Evolutionary conservation across 2,329 filamentous ascomycete genomes (phyloP).

Genomic region (Cladorrhinum sp.): DNA sequence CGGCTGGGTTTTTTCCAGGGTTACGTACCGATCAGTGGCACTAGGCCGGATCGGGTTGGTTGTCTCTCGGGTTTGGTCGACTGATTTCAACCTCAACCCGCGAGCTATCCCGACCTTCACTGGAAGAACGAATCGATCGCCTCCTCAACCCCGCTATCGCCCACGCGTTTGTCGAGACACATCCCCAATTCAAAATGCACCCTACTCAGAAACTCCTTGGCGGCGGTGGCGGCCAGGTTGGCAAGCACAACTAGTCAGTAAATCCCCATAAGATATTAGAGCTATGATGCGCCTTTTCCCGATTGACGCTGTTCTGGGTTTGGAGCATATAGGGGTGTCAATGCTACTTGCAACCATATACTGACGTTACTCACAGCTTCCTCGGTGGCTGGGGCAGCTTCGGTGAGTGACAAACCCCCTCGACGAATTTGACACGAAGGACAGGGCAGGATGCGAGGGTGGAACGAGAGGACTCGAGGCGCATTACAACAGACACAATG

Average conservation of each 20-base stretch:
- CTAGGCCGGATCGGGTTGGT: slow-evolving; percentile 25
- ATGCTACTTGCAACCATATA: slow-evolving; percentile 15
- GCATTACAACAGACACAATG: not conserved
- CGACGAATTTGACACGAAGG: not conserved
- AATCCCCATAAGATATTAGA: slow-evolving; percentile 9
- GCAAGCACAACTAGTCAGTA: slow-evolving; percentile 45
- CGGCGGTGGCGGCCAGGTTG: slow-evolving; percentile 40
- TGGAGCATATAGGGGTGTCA: slow-evolving; percentile 1
- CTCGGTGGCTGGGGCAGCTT: slow-evolving; percentile 72
- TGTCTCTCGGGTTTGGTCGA: slow-evolving; percentile 27
- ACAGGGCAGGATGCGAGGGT: not conserved
- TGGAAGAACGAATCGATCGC: slow-evolving; percentile 30
- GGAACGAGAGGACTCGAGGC: not conserved
- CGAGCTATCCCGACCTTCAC: slow-evolving; percentile 26
- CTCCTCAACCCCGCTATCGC: slow-evolving; percentile 11
- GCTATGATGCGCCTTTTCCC: slow-evolving; percentile 24
- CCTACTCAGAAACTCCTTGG: slow-evolving; percentile 44
- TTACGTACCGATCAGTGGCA: slow-evolving; percentile 10
- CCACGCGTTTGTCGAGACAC: slow-evolving; percentile 28
- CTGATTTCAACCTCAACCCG: slow-evolving; percentile 33
- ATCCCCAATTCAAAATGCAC: slow-evolving; percentile 39
- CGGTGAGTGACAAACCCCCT: slow-evolving; percentile 54
- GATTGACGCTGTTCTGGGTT: slow-evolving; percentile 12
- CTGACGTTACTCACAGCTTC: slow-evolving; percentile 50
- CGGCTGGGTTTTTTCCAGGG: slow-evolving; percentile 22